A percentile compares a stretch with the other conserved stretches of the same genome.
These are phyloP conservation scores for Boletellus ananiceps DNA, from an alignment of 768 basidiomycete genomes.

Conservation along the genomic window DNA sequence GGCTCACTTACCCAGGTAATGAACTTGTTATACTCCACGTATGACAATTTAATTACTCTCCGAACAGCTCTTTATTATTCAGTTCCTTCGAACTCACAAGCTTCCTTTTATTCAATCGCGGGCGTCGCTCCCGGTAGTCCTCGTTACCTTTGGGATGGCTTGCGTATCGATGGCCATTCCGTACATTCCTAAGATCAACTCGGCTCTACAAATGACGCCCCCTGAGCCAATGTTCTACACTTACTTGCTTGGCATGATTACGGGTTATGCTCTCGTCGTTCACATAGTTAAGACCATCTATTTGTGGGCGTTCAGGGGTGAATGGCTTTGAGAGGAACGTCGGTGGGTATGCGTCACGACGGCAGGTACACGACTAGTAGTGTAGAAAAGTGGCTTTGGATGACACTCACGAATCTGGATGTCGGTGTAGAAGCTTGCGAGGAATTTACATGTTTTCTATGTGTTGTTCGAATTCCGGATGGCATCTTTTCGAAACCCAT, in stretches of 20 bases:
- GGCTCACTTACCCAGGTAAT: constrained; percentile 34
- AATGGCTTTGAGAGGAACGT: constrained; percentile 23
- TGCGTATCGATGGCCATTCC: constrained; percentile 32
- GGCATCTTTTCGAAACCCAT: no score
- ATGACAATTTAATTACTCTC: not conserved
- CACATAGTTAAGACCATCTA: constrained; percentile 28
- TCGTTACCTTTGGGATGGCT: constrained; percentile 30
- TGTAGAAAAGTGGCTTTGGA: not conserved
- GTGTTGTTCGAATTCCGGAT: not conserved
- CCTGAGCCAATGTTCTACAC: constrained; percentile 27
- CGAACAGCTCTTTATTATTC: constrained; percentile 30
- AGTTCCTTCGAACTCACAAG: constrained; percentile 30
- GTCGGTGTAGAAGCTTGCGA: not conserved
- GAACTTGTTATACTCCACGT: not conserved
- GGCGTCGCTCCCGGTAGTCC: constrained; percentile 24
- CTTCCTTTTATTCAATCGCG: constrained; percentile 31
- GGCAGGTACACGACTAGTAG: not conserved
- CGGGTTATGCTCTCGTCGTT: constrained; percentile 22
- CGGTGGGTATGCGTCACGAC: not conserved
- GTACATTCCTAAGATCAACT: constrained; percentile 29
- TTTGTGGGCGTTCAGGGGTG: constrained; percentile 25
- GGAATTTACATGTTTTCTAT: not conserved
- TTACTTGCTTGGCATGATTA: constrained; percentile 21
- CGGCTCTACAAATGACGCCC: constrained; percentile 25
- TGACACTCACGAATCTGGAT: not conserved